These are phyloP conservation scores for Nicotiana knightiana DNA, from an alignment of 257 asterid species.

Conservation along the genomic window DNA sequence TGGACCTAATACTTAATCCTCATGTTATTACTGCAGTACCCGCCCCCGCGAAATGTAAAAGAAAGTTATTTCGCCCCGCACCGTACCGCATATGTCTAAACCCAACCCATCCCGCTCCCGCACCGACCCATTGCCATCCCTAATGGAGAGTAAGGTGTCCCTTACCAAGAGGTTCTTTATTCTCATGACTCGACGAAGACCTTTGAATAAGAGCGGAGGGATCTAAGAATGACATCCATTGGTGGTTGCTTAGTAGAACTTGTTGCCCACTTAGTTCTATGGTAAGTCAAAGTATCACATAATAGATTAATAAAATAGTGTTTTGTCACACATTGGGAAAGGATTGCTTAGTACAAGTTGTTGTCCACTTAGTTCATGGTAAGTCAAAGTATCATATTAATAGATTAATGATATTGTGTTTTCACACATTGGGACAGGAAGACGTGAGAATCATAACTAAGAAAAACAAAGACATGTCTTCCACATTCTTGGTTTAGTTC, in stretches of 20 bases:
- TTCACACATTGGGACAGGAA: neutral
- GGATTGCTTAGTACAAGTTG: neutral
- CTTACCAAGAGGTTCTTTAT: neutral
- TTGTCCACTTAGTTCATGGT: neutral
- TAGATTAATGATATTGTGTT: neutral
- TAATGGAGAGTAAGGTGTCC: neutral
- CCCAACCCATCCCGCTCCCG: no score
- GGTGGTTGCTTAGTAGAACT: neutral
- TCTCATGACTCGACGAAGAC: neutral
- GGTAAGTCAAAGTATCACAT: neutral
- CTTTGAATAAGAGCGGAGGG: neutral
- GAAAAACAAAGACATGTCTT: neutral
- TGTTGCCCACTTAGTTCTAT: neutral
- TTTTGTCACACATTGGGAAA: neutral
- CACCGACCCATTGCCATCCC: no score
- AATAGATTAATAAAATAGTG: no score
- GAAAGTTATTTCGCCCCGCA: no score
- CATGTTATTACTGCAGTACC: no score
- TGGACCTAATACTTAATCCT: neutral
- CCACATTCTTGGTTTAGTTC: neutral
- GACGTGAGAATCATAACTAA: slow-evolving; percentile 12
- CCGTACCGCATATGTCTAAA: no score
- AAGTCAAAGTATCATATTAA: neutral
- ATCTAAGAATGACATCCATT: neutral
- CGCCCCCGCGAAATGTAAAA: no score